Percentiles rank a stretch among this genome's conserved stretches.
These are phyloP conservation scores for Amphicarpaea edgeworthii DNA, from an alignment of 306 rosid species.

Conservation along the genomic window DNA sequence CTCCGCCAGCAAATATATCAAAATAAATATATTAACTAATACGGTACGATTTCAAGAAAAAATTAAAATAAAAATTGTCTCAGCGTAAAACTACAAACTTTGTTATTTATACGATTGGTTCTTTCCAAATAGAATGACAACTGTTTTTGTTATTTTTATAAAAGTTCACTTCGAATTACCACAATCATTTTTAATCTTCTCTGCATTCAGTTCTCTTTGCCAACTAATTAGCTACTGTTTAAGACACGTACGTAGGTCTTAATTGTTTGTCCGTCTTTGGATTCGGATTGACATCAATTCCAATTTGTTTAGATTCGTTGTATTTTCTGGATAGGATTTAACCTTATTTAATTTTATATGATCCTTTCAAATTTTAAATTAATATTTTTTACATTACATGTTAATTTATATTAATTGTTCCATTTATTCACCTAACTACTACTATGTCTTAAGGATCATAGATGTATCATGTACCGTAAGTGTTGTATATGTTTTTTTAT, in stretches of 20 bases:
- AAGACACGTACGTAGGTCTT: not conserved
- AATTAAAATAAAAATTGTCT: no score
- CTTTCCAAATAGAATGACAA: conserved; percentile 4
- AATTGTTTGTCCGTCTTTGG: not conserved
- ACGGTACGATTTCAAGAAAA: no score
- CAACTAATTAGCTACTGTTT: not conserved
- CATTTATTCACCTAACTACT: not conserved
- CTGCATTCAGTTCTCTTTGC: not conserved
- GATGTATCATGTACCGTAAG: not conserved
- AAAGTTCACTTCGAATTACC: not conserved
- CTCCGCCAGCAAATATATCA: not conserved
- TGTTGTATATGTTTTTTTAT: not conserved
- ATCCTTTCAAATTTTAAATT: not conserved
- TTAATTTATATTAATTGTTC: not conserved
- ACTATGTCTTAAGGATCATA: not conserved
- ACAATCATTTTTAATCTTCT: not conserved
- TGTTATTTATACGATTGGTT: no score
- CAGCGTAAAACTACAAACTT: no score
- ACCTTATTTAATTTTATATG: not conserved
- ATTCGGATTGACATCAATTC: no score
- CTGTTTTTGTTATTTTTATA: not conserved
- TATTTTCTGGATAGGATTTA: not conserved
- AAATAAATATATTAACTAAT: not conserved
- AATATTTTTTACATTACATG: not conserved
- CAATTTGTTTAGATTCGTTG: not conserved